Base-by-base conservation (phyloP, 805 yeast genomes). In the Pichia membranifaciens region DNA sequence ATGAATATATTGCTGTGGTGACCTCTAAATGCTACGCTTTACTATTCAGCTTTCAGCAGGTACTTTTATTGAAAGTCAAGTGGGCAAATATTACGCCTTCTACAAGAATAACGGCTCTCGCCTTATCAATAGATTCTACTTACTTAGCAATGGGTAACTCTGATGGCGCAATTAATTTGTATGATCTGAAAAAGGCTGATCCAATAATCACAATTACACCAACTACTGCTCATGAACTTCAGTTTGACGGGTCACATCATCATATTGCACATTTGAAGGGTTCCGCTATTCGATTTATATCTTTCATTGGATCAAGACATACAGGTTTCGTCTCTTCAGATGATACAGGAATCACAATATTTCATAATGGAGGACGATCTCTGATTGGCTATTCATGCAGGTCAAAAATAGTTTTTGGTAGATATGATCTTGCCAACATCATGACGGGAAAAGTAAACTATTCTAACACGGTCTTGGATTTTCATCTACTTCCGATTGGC, bases 1-100 rank as follows among this genome's bases (percentile, higher is more conserved):
- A 69, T 31, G 36, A 35, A 7, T 55, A 73, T 29, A 67, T 84
- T 7, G 79, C 79, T 0, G 56, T 89, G 7, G 96, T 95, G 2
- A 89, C 96, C 0, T 57, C 74, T 0, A 75, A 74, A 43, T 96
- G 96, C 1, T 67, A 62, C 33, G 68, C 87, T 0, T 62, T 86
- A 5, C 69, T 84, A 5, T 89, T 87, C 61, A 84, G 82, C 56
- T 82, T 81, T 51, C 74, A 74, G 38, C 96, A 90, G 60, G 69
- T 67, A 28, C 58, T 85, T 4, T 67, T 73, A 13, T 65, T 66
- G 38, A 70, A 73, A 1, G 58, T 83, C 15, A 55, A 54, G n/a
- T 54, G 61, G 12, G 54, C 60, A 4, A 53, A 52, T 17, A 64
- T 68, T 1, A 45, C 60, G 1, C 64, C 64, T 13, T 60, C 70